Evolutionary conservation across 495 filamentous ascomycete species (phyloP).

Genomic region (Chlorociboria aeruginascens): DNA sequence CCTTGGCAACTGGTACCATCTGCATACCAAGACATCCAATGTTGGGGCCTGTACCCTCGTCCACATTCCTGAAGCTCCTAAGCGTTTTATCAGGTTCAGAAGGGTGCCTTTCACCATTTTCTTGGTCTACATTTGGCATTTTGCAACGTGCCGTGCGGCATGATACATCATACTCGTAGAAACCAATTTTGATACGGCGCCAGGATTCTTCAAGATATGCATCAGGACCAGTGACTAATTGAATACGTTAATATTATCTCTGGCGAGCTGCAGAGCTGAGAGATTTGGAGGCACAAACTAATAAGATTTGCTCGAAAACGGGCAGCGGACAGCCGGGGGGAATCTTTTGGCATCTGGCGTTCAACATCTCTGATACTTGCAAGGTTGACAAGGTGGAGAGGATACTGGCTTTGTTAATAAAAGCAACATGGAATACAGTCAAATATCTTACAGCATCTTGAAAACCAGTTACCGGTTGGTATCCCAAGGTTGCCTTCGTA

Average conservation of each 20-base stretch:
- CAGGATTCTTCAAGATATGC: conserved; percentile 67
- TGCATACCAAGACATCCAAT: conserved; percentile 78
- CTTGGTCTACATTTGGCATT: conserved; percentile 72
- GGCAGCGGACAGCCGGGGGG: conserved; percentile 42
- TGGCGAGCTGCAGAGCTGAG: no score
- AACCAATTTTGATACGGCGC: conserved; percentile 55
- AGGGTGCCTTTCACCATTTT: conserved; percentile 55
- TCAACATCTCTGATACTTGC: conserved; percentile 57
- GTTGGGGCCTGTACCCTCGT: conserved; percentile 50
- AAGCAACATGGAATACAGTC: background rate
- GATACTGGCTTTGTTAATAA: conserved; percentile 42
- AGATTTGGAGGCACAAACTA: background rate
- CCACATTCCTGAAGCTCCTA: conserved; percentile 56
- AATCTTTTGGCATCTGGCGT: conserved; percentile 35
- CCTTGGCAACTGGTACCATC: conserved; percentile 49
- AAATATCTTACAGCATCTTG: conserved; percentile 58
- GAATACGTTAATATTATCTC: no score
- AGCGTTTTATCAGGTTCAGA: conserved; percentile 65
- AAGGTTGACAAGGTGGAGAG: conserved; percentile 69
- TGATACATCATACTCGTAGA: conserved; percentile 41
- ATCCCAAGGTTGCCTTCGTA: conserved; percentile 50
- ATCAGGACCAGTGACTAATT: conserved; percentile 39
- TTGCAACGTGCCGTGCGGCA: conserved; percentile 70
- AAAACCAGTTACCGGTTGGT: conserved; percentile 69
- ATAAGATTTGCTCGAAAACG: conserved; percentile 84